Conservation (phyloP, 441 rosid species). For the Gossypium schwendimanii region DNA sequence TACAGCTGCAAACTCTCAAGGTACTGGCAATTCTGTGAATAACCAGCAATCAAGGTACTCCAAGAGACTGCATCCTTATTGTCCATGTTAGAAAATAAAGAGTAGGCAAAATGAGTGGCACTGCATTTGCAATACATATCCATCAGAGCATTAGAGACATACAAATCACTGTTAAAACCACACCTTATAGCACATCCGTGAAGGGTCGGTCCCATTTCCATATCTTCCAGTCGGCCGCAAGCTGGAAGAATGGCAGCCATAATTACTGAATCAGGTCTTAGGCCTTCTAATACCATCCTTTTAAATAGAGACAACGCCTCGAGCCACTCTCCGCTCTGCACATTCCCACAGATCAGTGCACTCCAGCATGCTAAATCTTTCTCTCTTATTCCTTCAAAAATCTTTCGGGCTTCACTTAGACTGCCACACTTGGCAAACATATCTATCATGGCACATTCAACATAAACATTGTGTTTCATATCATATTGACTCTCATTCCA, state of each 20-base stretch:
- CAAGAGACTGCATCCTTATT: conserved; percentile 31
- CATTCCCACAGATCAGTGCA: conserved; percentile 25
- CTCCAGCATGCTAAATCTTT: conserved; percentile 36
- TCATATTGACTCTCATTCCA: conserved; percentile 8
- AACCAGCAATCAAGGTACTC: conserved; percentile 31
- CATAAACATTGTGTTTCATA: conserved; percentile 20
- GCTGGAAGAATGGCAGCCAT: conserved; percentile 28
- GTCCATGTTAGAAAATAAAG: conserved; percentile 14
- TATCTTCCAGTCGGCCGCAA: conserved; percentile 23
- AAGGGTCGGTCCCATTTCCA: conserved; percentile 23
- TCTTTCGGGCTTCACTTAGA: conserved; percentile 18
- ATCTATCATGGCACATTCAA: conserved; percentile 26
- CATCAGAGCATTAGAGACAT: conserved; percentile 28
- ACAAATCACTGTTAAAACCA: conserved; percentile 26
- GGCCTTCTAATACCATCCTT: conserved; percentile 26
- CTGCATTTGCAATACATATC: conserved; percentile 35
- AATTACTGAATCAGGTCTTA: conserved; percentile 26
- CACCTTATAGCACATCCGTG: conserved; percentile 25
- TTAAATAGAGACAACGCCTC: conserved; percentile 23
- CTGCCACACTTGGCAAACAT: conserved; percentile 37
- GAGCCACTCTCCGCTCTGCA: conserved; percentile 18
- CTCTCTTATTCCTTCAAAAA: conserved; percentile 22
- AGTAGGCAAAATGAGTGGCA: conserved; percentile 17
- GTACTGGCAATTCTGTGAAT: conserved; percentile 24
- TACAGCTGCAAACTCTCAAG: conserved; percentile 17